Evolutionary conservation across 768 basidiomycete genomes (phyloP).

Genomic region (Mycena floridula): DNA sequence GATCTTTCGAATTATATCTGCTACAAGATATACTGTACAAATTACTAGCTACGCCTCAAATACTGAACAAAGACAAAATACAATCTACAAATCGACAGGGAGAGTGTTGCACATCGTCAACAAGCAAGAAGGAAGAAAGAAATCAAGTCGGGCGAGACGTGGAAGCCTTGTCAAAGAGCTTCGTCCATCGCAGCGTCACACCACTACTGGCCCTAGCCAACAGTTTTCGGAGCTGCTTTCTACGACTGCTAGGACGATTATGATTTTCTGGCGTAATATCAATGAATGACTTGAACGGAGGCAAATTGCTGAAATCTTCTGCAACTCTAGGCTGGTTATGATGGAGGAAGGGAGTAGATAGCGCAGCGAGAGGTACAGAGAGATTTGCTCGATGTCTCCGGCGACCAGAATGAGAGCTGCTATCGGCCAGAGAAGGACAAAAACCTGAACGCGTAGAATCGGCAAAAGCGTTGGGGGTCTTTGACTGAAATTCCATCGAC

Average conservation of each 20-base stretch:
- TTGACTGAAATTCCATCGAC: constrained; percentile 7
- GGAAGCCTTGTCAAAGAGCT: neutral
- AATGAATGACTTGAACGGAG: constrained; percentile 6
- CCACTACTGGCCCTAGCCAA: constrained; percentile 6
- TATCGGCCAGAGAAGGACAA: neutral
- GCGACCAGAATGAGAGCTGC: too few relatives aligned
- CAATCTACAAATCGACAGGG: neutral
- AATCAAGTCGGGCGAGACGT: neutral
- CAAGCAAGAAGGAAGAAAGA: too few relatives aligned
- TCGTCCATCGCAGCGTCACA: neutral
- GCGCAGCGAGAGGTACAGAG: neutral
- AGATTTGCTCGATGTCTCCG: neutral
- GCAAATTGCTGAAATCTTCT: neutral
- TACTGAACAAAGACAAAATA: neutral
- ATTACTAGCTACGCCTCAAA: neutral
- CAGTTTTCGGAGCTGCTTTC: constrained; percentile 2
- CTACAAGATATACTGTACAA: neutral
- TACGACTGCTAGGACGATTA: neutral
- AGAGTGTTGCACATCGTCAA: too few relatives aligned
- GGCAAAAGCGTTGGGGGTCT: neutral
- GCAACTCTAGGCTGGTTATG: neutral
- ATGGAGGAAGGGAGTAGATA: constrained; percentile 7
- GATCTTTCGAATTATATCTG: neutral
- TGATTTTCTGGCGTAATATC: constrained; percentile 7
- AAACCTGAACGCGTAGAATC: neutral